Evolutionary conservation across 2,329 filamentous ascomycete species (phyloP).

Genomic region (Raffaelea arxii): DNA sequence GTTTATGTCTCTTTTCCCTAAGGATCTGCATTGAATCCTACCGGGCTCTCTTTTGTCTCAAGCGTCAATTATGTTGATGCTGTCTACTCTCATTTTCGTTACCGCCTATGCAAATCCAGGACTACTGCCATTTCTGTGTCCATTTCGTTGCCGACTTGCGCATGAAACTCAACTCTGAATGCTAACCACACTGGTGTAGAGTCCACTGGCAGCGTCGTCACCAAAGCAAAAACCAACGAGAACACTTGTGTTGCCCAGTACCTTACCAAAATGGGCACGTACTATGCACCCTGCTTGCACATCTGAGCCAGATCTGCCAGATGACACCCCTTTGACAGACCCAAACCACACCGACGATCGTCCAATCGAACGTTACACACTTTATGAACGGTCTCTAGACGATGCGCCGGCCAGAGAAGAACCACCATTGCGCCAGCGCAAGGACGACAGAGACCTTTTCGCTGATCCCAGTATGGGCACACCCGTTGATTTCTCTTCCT

Average conservation of each 20-base stretch:
- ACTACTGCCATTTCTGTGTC: too few relatives aligned
- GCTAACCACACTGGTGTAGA: too few relatives aligned
- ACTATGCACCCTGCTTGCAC: background rate
- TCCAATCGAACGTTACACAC: constrained; percentile 3
- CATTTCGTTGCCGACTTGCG: too few relatives aligned
- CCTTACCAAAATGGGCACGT: constrained; percentile 18
- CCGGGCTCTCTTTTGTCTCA: background rate
- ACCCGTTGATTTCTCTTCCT: constrained; percentile 47
- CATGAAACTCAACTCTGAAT: too few relatives aligned
- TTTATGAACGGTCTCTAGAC: background rate
- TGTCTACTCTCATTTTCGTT: background rate
- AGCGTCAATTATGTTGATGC: too few relatives aligned
- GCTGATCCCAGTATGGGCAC: constrained; percentile 33
- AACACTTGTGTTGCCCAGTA: constrained; percentile 16
- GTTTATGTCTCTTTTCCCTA: background rate
- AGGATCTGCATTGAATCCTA: too few relatives aligned
- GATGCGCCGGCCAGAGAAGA: constrained; percentile 1
- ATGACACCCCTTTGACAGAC: constrained; percentile 12
- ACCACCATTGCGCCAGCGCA: background rate
- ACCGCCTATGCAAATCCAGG: too few relatives aligned
- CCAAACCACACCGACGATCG: constrained; percentile 12
- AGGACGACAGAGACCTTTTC: constrained; percentile 27
- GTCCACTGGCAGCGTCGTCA: too few relatives aligned
- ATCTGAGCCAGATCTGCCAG: constrained; percentile 8
- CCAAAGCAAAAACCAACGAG: background rate